A percentile compares a stretch with the other conserved stretches of the same genome.
These are phyloP conservation scores for Capronia americana DNA, from an alignment of 2,329 filamentous ascomycete species.

Conservation along the genomic window DNA sequence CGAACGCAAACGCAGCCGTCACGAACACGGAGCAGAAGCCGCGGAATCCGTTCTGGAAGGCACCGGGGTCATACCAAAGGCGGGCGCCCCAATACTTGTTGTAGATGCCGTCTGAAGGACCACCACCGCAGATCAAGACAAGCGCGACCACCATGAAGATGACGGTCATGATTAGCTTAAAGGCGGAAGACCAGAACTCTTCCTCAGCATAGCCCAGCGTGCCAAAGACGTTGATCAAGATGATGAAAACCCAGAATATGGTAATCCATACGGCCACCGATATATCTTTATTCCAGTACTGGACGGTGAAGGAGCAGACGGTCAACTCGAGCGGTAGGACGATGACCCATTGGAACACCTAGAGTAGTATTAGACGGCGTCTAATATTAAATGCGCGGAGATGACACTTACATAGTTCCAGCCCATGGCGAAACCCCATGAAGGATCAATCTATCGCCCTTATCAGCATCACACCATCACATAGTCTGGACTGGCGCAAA, in stretches of 20 bases:
- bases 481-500: no score
- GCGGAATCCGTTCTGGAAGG: conserved; percentile 51
- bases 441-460: conserved; percentile 69
- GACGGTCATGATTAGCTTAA: conserved; percentile 68
- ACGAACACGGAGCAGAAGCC: conserved; percentile 64
- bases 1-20: conserved; percentile 63
- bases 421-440: conserved; percentile 53
- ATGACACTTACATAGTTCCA: conserved; percentile 59
- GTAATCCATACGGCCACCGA: conserved; percentile 63
- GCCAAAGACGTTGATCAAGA: conserved; percentile 80
- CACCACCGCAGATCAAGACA: conserved; percentile 46
- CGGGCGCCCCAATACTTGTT: conserved; percentile 43
- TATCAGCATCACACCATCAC: background rate
- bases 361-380: background rate
- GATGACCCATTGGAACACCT: conserved; percentile 59
- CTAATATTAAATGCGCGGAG: background rate
- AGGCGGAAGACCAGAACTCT: conserved; percentile 78
- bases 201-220: conserved; percentile 84
- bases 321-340: conserved; percentile 83
- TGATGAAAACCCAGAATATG: conserved; percentile 74
- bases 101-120: conserved; percentile 46
- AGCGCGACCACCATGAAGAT: conserved; percentile 37
- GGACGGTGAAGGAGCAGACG: conserved; percentile 76
- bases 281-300: conserved; percentile 66
- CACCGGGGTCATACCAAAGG: conserved; percentile 47